A percentile compares a stretch with the other conserved stretches of the same genome.
phyloP scores from a whole-genome alignment of 78 protist species.

The Isochrysis galbana region DNA sequence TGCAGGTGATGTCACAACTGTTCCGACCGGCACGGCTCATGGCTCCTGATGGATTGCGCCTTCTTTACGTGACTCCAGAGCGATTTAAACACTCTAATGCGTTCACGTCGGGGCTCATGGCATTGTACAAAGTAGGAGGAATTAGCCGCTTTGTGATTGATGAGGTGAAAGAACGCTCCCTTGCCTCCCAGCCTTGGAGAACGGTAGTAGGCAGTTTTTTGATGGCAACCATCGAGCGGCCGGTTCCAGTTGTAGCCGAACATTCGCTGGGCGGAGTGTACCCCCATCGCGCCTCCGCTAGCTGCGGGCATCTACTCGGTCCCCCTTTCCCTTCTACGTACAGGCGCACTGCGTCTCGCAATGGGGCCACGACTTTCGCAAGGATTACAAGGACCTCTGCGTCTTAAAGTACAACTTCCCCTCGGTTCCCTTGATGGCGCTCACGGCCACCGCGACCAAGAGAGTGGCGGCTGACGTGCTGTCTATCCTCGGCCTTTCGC shows the following conservation, averaged over 20 bases:
- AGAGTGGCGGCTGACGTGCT: slow-evolving; percentile 23
- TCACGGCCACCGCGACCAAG: slow-evolving; percentile 56
- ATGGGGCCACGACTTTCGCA: slow-evolving; percentile 45
- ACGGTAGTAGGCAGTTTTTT: no score
- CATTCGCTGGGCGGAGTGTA: no score
- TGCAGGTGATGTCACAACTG: neutral
- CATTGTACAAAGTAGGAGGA: slow-evolving; percentile 6
- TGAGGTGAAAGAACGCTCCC: slow-evolving; percentile 26
- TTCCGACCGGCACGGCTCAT: neutral
- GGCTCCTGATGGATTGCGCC: neutral
- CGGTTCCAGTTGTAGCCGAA: no score
- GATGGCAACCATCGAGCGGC: no score
- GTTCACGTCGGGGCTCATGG: neutral
- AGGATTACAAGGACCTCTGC: slow-evolving; percentile 28
- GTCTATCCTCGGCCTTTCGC: neutral
- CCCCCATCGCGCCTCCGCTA: no score
- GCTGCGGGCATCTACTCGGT: no score
- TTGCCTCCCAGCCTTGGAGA: no score
- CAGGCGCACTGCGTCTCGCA: neutral
- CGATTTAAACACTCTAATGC: neutral
- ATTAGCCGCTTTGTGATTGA: slow-evolving; percentile 49
- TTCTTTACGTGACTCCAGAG: slow-evolving; percentile 70
- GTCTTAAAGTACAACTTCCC: slow-evolving; percentile 26
- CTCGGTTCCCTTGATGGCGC: slow-evolving; percentile 36
- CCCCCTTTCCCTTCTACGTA: no score